phyloP scores from a whole-genome alignment of 169 alveolate species.

The Eimeria sp. region DNA sequence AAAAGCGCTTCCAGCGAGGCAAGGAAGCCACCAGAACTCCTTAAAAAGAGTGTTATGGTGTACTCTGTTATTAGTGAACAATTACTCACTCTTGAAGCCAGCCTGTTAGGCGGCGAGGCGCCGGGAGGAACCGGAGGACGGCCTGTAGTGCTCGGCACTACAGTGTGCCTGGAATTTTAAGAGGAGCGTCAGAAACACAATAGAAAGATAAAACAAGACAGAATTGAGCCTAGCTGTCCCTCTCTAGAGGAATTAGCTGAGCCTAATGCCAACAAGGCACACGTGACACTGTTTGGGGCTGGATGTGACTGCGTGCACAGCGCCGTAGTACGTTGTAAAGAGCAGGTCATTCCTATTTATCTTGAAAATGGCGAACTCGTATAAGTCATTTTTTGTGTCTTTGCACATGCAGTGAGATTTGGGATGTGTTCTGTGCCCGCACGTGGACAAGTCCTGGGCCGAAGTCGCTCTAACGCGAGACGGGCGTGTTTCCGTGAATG shows the following conservation, averaged over 20 bases:
- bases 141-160: slow-evolving; percentile 46
- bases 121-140: slow-evolving; percentile 65
- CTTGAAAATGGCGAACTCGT: neutral
- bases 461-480: neutral
- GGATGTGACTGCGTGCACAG: slow-evolving; percentile 21
- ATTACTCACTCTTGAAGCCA: slow-evolving; percentile 38
- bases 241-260: slow-evolving; percentile 26
- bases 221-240: neutral
- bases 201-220: slow-evolving; percentile 26
- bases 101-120: slow-evolving; percentile 66
- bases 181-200: slow-evolving; percentile 19
- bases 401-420: slow-evolving; percentile 7
- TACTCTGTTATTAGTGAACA: neutral
- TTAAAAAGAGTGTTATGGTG: neutral
- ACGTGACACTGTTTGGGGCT: slow-evolving; percentile 42
- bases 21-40: neutral
- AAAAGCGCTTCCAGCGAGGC: neutral
- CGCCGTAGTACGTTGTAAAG: neutral
- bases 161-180: slow-evolving; percentile 37
- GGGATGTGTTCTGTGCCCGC: neutral
- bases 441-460: neutral
- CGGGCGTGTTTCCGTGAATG: slow-evolving; percentile 22
- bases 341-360: neutral
- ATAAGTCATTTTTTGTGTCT: neutral
- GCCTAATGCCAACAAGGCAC: slow-evolving; percentile 40